These are phyloP conservation scores for Ceratobasidium sp. DNA, from an alignment of 1,284 basidiomycete genomes.

Conservation along the genomic window DNA sequence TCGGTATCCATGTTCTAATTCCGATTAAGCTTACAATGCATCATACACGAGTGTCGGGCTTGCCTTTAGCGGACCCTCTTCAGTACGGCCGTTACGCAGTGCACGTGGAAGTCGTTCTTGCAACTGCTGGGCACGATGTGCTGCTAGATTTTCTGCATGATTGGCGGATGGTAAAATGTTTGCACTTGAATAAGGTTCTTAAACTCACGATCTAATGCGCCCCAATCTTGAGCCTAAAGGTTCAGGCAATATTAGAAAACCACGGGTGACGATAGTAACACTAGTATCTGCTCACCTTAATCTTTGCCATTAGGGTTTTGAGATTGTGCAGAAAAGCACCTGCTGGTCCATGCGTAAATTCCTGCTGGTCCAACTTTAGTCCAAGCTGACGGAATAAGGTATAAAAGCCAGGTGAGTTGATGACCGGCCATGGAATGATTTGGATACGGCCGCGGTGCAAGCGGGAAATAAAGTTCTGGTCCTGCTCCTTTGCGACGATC, in stretches of 20 bases:
- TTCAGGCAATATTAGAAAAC: not conserved
- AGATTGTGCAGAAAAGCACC: constrained; percentile 70
- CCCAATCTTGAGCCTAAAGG: constrained; percentile 41
- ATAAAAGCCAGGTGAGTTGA: constrained; percentile 73
- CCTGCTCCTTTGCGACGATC: constrained; percentile 73
- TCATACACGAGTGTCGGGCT: not conserved
- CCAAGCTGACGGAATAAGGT: constrained; percentile 66
- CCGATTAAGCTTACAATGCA: not conserved
- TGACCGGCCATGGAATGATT: constrained; percentile 78
- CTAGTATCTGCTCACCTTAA: constrained; percentile 67
- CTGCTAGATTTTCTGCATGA: constrained; percentile 48
- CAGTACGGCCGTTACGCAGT: not conserved
- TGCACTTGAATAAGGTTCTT: no score
- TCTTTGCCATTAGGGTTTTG: constrained; percentile 76
- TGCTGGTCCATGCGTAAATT: constrained; percentile 64
- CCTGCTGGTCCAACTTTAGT: constrained; percentile 64
- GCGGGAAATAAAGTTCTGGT: constrained; percentile 72
- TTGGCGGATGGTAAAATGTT: no score
- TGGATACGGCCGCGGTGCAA: constrained; percentile 69
- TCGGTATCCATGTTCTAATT: constrained; percentile 46
- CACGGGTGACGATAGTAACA: no score
- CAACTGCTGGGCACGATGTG: constrained; percentile 42
- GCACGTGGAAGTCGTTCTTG: constrained; percentile 25
- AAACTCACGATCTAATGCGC: constrained; percentile 48
- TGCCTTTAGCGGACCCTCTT: constrained; percentile 34